Base-by-base conservation (phyloP, 768 basidiomycete genomes). In the Crucibulum laeve region DNA sequence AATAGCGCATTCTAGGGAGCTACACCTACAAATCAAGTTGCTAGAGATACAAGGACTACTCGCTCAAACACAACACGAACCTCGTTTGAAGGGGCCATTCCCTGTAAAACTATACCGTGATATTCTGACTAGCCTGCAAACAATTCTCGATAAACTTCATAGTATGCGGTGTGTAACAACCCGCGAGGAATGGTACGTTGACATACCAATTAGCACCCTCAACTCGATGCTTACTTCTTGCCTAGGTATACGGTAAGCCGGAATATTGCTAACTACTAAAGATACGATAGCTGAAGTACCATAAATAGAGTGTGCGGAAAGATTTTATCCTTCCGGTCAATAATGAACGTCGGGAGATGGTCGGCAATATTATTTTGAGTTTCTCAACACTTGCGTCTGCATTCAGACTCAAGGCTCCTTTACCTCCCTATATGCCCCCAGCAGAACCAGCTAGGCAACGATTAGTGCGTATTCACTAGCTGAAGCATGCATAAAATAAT, bases 161-260 rank as follows among this genome's bases (percentile, higher is more conserved):
- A 89, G 90, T 51, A 96, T 98, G 87, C 79, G 94, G 22, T 94
- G 91, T 59, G 94, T 97, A n/a, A 96, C 90, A 4, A 92, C 91
- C 0, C 76, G 91, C 30, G 90, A 95, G 61, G 92, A 95, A 69
- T 97, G 94, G 93, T 87, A 40, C 43, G 78, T 60, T 32, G 37
- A 22, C 25, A 14, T 38, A 30, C 53, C 43, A 45, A 15, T 26
- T 50, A 51, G 8, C 38, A 17, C 18, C n/a, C 30, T 33, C 36
- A 51, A 14, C 50, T 41, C 38, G 22, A 44, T 30, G 23, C 24
- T 43, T 5, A 42, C 37, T 25, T 28, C 30, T 40, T 17, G 11
- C 38, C 38, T 53, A 87, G 86, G 87, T 84, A 84, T 59, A 88
- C 85, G 49, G 90, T 79, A 58, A 61, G 79, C 62, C 25, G n/a